Evolutionary conservation across 805 yeast species (phyloP).

Genomic region (Candida coleopterorum): DNA sequence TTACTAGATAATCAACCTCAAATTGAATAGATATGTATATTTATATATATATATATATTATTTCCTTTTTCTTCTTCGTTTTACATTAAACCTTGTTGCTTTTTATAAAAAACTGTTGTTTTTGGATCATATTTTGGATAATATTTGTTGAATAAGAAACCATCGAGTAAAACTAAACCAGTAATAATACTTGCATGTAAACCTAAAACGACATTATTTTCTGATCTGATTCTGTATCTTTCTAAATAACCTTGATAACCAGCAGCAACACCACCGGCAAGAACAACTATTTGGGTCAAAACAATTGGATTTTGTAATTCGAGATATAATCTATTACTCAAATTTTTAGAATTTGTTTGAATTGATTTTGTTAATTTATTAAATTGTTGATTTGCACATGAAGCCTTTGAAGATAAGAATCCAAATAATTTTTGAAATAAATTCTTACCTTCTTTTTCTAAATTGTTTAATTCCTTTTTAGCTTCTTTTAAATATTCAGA

Average conservation of each 20-base stretch:
- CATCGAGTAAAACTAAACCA: conserved; percentile 53
- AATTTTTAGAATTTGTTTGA: conserved; percentile 10
- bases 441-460: conserved; percentile 20
- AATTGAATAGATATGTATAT: not conserved
- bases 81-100: not conserved
- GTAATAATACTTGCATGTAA: conserved; percentile 49
- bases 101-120: conserved; percentile 2
- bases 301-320: conserved; percentile 65
- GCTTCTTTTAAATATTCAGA: conserved; percentile 3
- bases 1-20: not conserved
- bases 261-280: conserved; percentile 44
- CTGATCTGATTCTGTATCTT: conserved; percentile 43
- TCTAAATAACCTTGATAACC: conserved; percentile 47
- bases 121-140: conserved; percentile 51
- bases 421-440: conserved; percentile 18
- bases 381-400: conserved; percentile 11
- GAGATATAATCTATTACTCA: conserved; percentile 15
- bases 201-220: conserved; percentile 43
- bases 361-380: conserved; percentile 7
- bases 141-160: conserved; percentile 47
- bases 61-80: not conserved
- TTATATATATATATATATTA: not conserved
- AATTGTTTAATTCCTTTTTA: conserved; percentile 12
- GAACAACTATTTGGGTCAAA: conserved; percentile 46
- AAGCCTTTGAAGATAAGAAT: conserved; percentile 11